Conservation (phyloP, 768 basidiomycete genomes). For the Suillus plorans region DNA sequence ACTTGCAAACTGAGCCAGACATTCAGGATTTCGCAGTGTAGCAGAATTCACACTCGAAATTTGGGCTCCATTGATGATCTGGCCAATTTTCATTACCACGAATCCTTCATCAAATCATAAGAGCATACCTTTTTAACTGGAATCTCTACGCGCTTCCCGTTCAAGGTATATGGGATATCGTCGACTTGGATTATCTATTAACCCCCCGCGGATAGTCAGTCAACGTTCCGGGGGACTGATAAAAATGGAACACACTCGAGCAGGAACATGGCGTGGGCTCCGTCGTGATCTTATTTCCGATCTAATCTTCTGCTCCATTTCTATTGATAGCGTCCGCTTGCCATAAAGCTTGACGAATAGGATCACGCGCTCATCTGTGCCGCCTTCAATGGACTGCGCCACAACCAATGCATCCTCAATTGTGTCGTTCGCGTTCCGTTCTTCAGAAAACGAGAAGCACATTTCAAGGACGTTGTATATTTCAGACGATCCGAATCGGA, state of each 20-base stretch:
- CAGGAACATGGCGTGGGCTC: constrained; percentile 76
- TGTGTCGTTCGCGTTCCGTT: constrained; percentile 30
- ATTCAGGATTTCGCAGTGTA: constrained; percentile 73
- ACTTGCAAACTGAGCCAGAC: constrained; percentile 59
- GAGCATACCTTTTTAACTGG: constrained; percentile 62
- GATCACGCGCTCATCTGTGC: constrained; percentile 73
- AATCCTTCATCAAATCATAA: constrained; percentile 10
- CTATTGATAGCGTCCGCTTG: constrained; percentile 47
- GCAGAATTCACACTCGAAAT: constrained; percentile 66
- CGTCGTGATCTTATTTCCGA: constrained; percentile 59
- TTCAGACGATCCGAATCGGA: constrained; percentile 80
- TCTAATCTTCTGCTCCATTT: constrained; percentile 57
- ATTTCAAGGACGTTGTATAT: constrained; percentile 76
- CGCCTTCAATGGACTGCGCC: constrained; percentile 64
- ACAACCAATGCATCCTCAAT: constrained; percentile 67
- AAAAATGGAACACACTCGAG: constrained; percentile 45
- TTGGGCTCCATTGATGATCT: constrained; percentile 82
- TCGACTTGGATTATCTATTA: constrained; percentile 63
- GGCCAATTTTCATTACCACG: constrained; percentile 14
- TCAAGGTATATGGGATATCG: constrained; percentile 79
- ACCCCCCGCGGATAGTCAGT: constrained; percentile 11
- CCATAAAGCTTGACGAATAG: constrained; percentile 68
- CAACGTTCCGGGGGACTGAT: constrained; percentile 20
- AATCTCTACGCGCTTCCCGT: constrained; percentile 80
- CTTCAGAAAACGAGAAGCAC: constrained; percentile 46